Percentiles rank a stretch among this genome's conserved stretches.
Evolutionary conservation across 805 yeast species (phyloP).

Genomic region (Lipomyces starkeyi): DNA sequence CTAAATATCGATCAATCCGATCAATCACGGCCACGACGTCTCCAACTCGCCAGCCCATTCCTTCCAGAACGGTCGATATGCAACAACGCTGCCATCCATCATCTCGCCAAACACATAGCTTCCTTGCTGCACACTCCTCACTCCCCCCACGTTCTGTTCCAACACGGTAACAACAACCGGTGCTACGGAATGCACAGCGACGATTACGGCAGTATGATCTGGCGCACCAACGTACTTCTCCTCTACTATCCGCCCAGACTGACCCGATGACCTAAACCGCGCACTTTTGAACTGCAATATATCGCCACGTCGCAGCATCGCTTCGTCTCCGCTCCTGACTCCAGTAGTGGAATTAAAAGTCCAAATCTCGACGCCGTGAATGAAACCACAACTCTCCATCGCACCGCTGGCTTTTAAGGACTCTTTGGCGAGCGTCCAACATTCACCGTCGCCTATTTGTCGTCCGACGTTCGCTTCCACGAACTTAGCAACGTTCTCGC

Average conservation of each 20-base stretch:
- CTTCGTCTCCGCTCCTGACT: conserved; percentile 29
- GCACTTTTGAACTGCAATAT: conserved; percentile 46
- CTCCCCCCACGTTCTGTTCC: conserved; percentile 47
- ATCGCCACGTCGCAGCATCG: conserved; percentile 47
- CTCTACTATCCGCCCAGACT: conserved; percentile 28
- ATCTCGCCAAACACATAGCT: conserved; percentile 41
- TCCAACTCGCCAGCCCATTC: conserved; percentile 46
- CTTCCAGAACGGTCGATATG: conserved; percentile 45
- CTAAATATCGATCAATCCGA: too few relatives aligned
- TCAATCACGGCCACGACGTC: conserved; percentile 34
- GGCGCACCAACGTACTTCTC: conserved; percentile 44
- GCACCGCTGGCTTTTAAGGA: conserved; percentile 43
- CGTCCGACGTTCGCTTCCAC: conserved; percentile 45
- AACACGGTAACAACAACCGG: conserved; percentile 38
- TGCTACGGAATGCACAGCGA: conserved; percentile 35
- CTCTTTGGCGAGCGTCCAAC: conserved; percentile 50
- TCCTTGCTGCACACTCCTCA: conserved; percentile 44
- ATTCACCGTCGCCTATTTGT: conserved; percentile 49
- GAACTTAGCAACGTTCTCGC: conserved; percentile 46
- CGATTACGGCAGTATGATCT: conserved; percentile 48
- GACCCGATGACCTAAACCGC: conserved; percentile 37
- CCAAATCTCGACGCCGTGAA: conserved; percentile 27
- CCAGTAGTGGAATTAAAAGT: conserved; percentile 4
- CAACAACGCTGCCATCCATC: conserved; percentile 42
- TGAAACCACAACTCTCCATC: conserved; percentile 22